phyloP scores from a whole-genome alignment of 768 basidiomycete species.

The Lyophyllum shimeji region DNA sequence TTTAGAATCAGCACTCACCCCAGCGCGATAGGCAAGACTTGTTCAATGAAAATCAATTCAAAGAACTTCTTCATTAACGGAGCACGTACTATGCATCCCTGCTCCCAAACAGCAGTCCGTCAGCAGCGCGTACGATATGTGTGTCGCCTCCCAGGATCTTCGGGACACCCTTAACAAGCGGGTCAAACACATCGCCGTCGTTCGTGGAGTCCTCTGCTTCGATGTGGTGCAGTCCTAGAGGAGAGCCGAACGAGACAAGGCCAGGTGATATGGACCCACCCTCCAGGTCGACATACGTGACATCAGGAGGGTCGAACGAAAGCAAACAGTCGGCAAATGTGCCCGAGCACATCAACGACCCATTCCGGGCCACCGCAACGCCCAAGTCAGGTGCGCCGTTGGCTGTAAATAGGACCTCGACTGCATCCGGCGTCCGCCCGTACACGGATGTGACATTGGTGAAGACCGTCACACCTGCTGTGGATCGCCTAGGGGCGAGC shows the following conservation, averaged over 20 bases:
- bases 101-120: constrained; percentile 70
- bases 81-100: constrained; percentile 67
- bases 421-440: constrained; percentile 21
- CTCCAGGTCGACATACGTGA: constrained; percentile 56
- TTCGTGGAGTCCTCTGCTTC: constrained; percentile 63
- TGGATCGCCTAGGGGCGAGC: constrained; percentile 42
- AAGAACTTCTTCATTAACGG: background rate
- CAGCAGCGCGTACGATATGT: constrained; percentile 61
- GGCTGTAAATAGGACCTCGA: constrained; percentile 30
- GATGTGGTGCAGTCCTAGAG: constrained; percentile 72
- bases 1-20: constrained; percentile 39
- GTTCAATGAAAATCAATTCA: background rate
- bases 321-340: constrained; percentile 22
- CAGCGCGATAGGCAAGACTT: constrained; percentile 68
- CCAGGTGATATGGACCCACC: constrained; percentile 70
- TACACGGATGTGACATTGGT: constrained; percentile 59
- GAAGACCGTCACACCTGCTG: constrained; percentile 47
- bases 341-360: constrained; percentile 53
- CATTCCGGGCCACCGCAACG: constrained; percentile 42
- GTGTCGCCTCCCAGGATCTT: constrained; percentile 49
- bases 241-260: constrained; percentile 68
- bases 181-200: constrained; percentile 64
- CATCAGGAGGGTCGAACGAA: constrained; percentile 17
- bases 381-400: constrained; percentile 22
- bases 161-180: constrained; percentile 46